Base-by-base conservation (phyloP, 768 basidiomycete genomes). In the Psilocybe sp. region DNA sequence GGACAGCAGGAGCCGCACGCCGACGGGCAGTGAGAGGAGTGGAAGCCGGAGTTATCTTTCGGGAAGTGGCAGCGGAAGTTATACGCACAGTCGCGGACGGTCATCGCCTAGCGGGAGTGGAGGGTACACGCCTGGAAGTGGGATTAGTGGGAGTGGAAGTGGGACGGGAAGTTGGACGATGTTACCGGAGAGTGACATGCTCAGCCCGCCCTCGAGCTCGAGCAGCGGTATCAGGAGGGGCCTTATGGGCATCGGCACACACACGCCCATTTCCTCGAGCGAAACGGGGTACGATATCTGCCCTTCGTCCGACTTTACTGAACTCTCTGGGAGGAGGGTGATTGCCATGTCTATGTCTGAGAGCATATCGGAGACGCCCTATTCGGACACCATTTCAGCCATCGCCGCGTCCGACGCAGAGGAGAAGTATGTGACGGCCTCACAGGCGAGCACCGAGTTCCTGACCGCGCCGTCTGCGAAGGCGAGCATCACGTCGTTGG, bases 241-340 rank as follows among this genome's bases (percentile, higher is more conserved):
- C 7, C 23, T 28, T 7, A 28, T 28, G 23, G 23, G 23, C 23
- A 7, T 28, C 14, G 31, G 53, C 32, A 56, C 48, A 6, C 58
- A 68, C 14, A 74, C 69, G 13, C 70, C 66, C 0, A 66, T 64
- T 14, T 68, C 70, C 14, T 74, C 73, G 13, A 72, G 71, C 55
- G 75, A 79, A 58, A 78, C 75, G 16, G 78, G 78, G 12, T 80
- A 79, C 55, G 77, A 81, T 54, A 62, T 81, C 13, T 81, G 79
- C 54, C 67, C 64, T 1, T 79, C 79, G 8, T 80, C 79, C 6
- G 79, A 80, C 54, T 59, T 79, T 19, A 75, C 73, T 13, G 71
- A 71, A 33, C 51, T 73, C 28, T 69, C 71, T n/a, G 23, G 23
- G 4, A 3, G 23, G 3, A 62, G 63, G 41, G 61, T 65, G 10